Evolutionary conservation across 257 asterid genomes (phyloP), one percentile per base, ranked within the genome.

Genomic region (Jacaranda mimosifolia): DNA sequence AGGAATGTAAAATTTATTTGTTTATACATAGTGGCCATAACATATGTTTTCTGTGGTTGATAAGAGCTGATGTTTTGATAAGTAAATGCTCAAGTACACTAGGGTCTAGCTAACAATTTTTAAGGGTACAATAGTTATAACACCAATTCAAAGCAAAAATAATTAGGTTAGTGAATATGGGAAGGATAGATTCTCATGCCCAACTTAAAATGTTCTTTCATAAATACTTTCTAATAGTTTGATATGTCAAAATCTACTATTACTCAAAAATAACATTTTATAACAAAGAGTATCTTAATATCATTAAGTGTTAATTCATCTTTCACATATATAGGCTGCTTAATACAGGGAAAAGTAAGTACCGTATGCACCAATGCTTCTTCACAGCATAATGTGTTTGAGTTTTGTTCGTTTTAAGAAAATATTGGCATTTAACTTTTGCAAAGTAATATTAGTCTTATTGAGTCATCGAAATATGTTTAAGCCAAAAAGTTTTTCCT

Each of bases 91-190:
- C 26, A 88, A 73, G 87, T 96, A 96, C 87, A 87, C 93, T 0
- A 85, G 92, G 82, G 94, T 81, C 73, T 97, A 91, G 90, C 77
- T 95, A 55, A 93, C 99, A 13, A 80, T 91, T 39, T 96, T 96
- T 60, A 89, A 90, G 77, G 98, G 98, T 76, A 90, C 99, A 9
- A 26, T 26, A 26, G 2, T 26, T 26, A 26, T 26, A 26, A 26
- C 1, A 26, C 32, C 32, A 26, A 26, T 26, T 26, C 32, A 26
- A 26, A 26, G 32, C 32, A 26, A 26, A 26, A 26, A 26, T 26
- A 2, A 26, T 26, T 26, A 26, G 32, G 32, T 26, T 26, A 26
- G 32, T 26, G 32, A 26, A 26, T 26, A 26, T 26, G 32, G 32
- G 32, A 26, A 26, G 32, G 2, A 26, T 2, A 26, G 32, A 26